Evolutionary conservation across 2,329 filamentous ascomycete genomes (phyloP).

Genomic region (Alternaria gaisen): DNA sequence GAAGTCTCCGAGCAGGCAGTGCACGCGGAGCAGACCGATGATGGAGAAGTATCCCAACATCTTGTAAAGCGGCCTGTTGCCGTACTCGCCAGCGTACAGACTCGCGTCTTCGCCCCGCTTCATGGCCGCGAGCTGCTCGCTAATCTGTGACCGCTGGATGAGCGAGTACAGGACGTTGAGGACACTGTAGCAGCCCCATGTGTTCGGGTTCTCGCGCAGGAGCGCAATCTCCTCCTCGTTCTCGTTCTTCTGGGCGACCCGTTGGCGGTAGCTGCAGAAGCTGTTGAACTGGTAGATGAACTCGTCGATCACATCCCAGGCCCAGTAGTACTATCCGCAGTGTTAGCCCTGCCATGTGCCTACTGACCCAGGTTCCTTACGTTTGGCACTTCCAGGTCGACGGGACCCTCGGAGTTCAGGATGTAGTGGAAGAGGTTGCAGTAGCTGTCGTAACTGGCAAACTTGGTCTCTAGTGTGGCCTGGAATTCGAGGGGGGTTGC

Average conservation of each 20-base stretch:
- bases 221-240: slow-evolving; percentile 93
- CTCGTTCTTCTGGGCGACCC: slow-evolving; percentile 80
- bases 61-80: slow-evolving; percentile 90
- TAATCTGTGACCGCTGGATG: slow-evolving; percentile 97
- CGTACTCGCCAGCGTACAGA: slow-evolving; percentile 92
- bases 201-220: slow-evolving; percentile 96
- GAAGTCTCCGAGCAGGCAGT: slow-evolving; percentile 97
- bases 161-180: slow-evolving; percentile 99
- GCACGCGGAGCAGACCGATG: slow-evolving; percentile 93
- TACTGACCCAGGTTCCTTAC: slow-evolving; percentile 66
- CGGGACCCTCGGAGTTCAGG: slow-evolving; percentile 97
- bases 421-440: slow-evolving; percentile 99
- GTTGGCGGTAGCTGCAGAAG: slow-evolving; percentile 96
- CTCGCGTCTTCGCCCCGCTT: slow-evolving; percentile 92
- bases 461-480: slow-evolving; percentile 94
- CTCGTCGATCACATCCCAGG: slow-evolving; percentile 99
- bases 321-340: slow-evolving; percentile 86
- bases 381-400: slow-evolving; percentile 95
- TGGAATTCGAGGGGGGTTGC: slow-evolving; percentile 96
- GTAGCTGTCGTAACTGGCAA: slow-evolving; percentile 98
- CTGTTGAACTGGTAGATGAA: slow-evolving; percentile 99
- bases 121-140: slow-evolving; percentile 93
- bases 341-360: slow-evolving; percentile 23
- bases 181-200: slow-evolving; percentile 99
- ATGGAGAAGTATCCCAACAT: slow-evolving; percentile 99